Base-by-base conservation (phyloP, 2,329 filamentous ascomycete species). In the Blumeria hordei region DNA sequence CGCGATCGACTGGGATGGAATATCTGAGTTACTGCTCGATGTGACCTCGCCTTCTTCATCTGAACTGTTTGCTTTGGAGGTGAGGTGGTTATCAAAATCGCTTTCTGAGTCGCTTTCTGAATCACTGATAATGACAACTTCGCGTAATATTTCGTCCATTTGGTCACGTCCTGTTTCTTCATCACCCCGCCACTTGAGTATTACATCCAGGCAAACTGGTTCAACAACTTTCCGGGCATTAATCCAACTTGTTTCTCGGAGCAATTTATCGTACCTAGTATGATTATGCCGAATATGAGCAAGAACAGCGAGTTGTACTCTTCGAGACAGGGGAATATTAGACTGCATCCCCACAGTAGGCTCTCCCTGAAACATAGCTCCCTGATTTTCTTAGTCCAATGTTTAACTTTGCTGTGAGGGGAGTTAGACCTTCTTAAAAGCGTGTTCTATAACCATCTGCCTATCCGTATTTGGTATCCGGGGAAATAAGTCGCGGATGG, bases 151-250 rank as follows among this genome's bases (percentile, higher is more conserved):
- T 63, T 82, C 78, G 57, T 82, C 78, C 14, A 82, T 71, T 64
- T 81, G 76, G 61, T 83, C 78, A 52, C 78, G 75, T 32, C 79
- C 79, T 16, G 74, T 81, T 64, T 83, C 79, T 64, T 83, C 79
- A 60, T 83, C 79, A 55, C 79, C 79, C 68, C 79, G 78, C 79
- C 79, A 83, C 74, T 81, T 81, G 70, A 81, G 74, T 65, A 83
- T 74, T 54, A 78, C 70, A 60, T 81, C 78, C 49, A 82, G 69
- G 59, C 79, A 82, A 12, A 78, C 68, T 35, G 71, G 66, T 60
- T 81, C 76, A 47, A 81, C 77, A 43, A 72, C 72, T 66, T 74
- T 80, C 58, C 79, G 71, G 54, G 78, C 77, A 62, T 76, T 77
- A 53, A 70, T 67, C 70, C 76, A 81, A 16, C 67, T 69, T 5